A percentile compares a stretch with the other conserved stretches of the same genome.
Evolutionary conservation across 2,329 filamentous ascomycete genomes (phyloP).

Genomic region (Grosmannia serpens): DNA sequence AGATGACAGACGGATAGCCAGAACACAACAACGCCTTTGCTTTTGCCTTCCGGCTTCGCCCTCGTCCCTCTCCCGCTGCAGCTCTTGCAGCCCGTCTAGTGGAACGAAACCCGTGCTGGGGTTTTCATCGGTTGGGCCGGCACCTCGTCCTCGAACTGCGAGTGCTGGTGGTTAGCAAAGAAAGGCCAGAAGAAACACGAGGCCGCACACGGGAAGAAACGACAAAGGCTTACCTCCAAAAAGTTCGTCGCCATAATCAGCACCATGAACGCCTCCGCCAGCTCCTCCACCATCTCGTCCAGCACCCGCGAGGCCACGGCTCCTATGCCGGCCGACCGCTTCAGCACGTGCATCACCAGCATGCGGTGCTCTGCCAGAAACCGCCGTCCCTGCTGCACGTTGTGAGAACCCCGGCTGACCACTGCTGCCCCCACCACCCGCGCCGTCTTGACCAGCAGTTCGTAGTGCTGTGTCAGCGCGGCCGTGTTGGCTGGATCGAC

Average conservation of each 20-base stretch:
- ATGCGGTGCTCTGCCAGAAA: conserved; percentile 77
- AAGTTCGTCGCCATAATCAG: conserved; percentile 76
- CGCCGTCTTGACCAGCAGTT: conserved; percentile 67
- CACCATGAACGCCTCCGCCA: conserved; percentile 77
- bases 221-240: conserved; percentile 55
- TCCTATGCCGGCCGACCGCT: conserved; percentile 67
- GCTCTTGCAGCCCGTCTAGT: conserved; percentile 16
- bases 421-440: conserved; percentile 75
- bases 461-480: conserved; percentile 72
- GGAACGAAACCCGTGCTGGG: conserved; percentile 26
- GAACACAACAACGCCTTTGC: not conserved
- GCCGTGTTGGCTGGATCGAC: conserved; percentile 47
- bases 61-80: not conserved
- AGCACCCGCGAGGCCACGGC: conserved; percentile 18
- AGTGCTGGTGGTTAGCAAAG: not conserved
- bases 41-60: not conserved
- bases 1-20: not conserved
- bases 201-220: not conserved
- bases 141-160: conserved; percentile 28
- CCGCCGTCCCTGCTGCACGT: conserved; percentile 63
- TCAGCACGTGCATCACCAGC: conserved; percentile 80
- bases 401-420: conserved; percentile 70
- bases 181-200: not conserved
- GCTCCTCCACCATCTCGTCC: conserved; percentile 55
- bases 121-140: conserved; percentile 19